Base-by-base conservation (phyloP, 305 asterid species). In the Fraxinus dipetala region DNA sequence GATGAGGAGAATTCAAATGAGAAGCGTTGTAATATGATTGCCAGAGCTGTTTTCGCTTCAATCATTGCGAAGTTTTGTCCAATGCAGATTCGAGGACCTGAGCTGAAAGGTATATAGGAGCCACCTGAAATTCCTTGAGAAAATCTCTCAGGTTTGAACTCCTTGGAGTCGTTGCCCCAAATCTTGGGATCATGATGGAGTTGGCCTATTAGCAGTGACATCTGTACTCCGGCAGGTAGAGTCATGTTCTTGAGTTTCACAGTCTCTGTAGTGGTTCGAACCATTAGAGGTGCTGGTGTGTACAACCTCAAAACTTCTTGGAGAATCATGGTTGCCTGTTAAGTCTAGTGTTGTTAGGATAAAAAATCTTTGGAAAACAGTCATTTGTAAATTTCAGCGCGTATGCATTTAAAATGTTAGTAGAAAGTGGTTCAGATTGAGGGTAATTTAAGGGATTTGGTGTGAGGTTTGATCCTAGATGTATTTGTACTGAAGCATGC, bases 81-180 rank as follows among this genome's bases (percentile, higher is more conserved):
- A 11, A 86, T 67, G 81, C 91, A 90, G 31, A 86, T 85, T 8
- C 92, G 84, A n/a, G 92, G 92, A 20, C 92, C 93, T 6, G 87
- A 61, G 80, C 90, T 78, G 78, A 91, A 89, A 5, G 93, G 90
- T 36, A 88, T 48, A 70, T 75, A 91, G 7, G 86, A 65, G 56
- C 67, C 92, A 76, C 74, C 80, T 6, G 86, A 75, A 11, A 89
- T 20, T 45, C 93, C 93, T 67, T 85, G 86, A 0, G 81, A 72
- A 45, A 88, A 91, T 77, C 93, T 87, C 80, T 87, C 84, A 0
- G 91, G 94, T 14, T 84, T 85, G 87, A 91, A 91, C 35, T 88
- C 91, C 1, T 84, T 74, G 2, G 63, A 89, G 65, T 89, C 91
- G 0, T 84, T 87, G 0, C 94, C 94, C 92, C 94, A 89, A 14